Conservation (phyloP, 2,329 filamentous ascomycete genomes). For the Knoxdaviesia capensis region DNA sequence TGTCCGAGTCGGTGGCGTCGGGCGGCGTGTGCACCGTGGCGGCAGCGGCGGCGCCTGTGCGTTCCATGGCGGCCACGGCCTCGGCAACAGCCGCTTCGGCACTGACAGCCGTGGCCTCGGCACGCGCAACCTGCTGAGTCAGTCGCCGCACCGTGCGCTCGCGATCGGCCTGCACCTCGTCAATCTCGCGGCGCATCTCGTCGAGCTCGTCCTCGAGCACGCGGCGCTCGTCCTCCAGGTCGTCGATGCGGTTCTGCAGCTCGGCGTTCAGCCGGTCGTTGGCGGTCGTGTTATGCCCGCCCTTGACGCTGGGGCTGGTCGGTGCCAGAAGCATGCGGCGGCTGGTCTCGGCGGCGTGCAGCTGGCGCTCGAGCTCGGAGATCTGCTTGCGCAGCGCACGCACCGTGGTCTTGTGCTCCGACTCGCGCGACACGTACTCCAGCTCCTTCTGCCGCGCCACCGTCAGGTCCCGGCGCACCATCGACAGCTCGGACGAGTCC, state of each 20-base stretch:
- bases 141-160: constrained; percentile 21
- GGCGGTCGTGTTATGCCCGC: constrained; percentile 38
- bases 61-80: constrained; percentile 10
- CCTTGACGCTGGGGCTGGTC: constrained; percentile 21
- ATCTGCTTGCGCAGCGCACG: constrained; percentile 45
- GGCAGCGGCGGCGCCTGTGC: constrained; percentile 11
- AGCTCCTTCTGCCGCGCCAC: constrained; percentile 46
- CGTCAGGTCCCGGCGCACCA: constrained; percentile 41
- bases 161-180: constrained; percentile 23
- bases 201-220: constrained; percentile 38
- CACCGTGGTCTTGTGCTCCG: constrained; percentile 38
- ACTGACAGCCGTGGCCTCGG: constrained; percentile 23
- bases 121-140: constrained; percentile 28
- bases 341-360: constrained; percentile 42
- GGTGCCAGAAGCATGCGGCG: constrained; percentile 14
- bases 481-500: constrained; percentile 33
- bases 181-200: constrained; percentile 28
- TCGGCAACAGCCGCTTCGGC: constrained; percentile 14
- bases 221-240: constrained; percentile 37
- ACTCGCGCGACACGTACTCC: constrained; percentile 44
- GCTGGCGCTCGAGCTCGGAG: constrained; percentile 43
- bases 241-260: constrained; percentile 32
- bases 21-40: constrained; percentile 10
- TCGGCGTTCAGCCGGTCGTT: constrained; percentile 36
- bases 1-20: constrained; percentile 16